Evolutionary conservation across 2,329 filamentous ascomycete genomes (phyloP), one percentile per base, ranked within the genome.

Genomic region (Penicillium occitanis): DNA sequence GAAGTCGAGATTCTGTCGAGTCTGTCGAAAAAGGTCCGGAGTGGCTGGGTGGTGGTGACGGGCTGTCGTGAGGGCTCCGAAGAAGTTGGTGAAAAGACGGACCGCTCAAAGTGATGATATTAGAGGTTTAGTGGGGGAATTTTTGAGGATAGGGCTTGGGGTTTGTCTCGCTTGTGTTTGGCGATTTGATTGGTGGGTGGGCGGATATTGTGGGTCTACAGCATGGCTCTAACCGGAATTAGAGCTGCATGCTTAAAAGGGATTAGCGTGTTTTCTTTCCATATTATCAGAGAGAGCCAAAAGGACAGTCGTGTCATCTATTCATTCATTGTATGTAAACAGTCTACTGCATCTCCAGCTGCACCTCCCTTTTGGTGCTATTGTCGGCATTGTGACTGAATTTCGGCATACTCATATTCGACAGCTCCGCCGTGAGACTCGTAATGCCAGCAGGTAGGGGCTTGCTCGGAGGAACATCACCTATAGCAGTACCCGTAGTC

Each of bases 291-390:
- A 2, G 22, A 50, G 19, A 50, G 44, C 35, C 11, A 1, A 8
- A 37, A 48, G n/a, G 44, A 51, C 5, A 13, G n/a, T 33, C 30
- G 13, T 57, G 33, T 37, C 17, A 25, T 57, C 25, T 37, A 40
- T 37, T 57, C 30, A 63, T 53, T 64, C 48, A 42, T n/a, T 63
- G 37, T 60, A 63, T 50, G n/a, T 35, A 53, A 25, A 63, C 13
- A 44, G 22, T 8, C 62, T 68, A 84, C 70, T 82, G 80, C 82
- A 85, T 83, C 71, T 85, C 83, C 44, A 85, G 78, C 67, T 83
- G 82, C 76, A 84, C 76, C 63, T 77, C 75, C 44, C 48, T 66
- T 46, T 72, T 71, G 65, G 69, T 73, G 42, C 71, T 73, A 37
- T 70, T 71, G 17, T 73, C 67, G 14, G 69, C 70, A 37, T 70